A percentile compares a stretch with the other conserved stretches of the same genome.
Evolutionary conservation across 345 rosid species (phyloP).

Genomic region (Citrus sp.): DNA sequence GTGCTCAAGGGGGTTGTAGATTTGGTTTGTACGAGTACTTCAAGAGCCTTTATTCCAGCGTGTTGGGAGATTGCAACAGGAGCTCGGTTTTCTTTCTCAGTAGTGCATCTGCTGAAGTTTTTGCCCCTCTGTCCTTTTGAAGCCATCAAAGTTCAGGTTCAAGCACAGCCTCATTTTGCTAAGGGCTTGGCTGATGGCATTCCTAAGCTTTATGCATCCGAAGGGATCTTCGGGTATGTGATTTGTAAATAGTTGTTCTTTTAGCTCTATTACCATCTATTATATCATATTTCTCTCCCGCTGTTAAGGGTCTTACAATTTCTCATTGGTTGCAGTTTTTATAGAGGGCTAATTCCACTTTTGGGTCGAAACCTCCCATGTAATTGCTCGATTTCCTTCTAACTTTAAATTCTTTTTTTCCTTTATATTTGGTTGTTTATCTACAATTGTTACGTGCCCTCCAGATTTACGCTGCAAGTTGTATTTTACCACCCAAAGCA

Average conservation of each 20-base stretch:
- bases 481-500: not conserved
- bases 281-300: not conserved
- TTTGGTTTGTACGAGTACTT: conserved; percentile 57
- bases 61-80: conserved; percentile 36
- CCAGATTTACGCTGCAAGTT: not conserved
- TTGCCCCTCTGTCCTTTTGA: conserved; percentile 66
- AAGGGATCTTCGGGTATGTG: conserved; percentile 52
- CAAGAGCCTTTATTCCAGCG: conserved; percentile 49
- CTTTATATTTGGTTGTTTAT: not conserved
- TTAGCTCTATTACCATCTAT: not conserved
- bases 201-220: conserved; percentile 46
- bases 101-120: conserved; percentile 64
- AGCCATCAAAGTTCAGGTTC: conserved; percentile 57
- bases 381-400: conserved; percentile 24
- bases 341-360: conserved; percentile 46
- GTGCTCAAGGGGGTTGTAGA: conserved; percentile 64
- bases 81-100: conserved; percentile 57
- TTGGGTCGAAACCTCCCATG: conserved; percentile 52
- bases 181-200: conserved; percentile 60
- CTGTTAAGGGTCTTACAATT: not conserved
- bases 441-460: not conserved
- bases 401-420: not conserved
- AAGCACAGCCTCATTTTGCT: conserved; percentile 57
- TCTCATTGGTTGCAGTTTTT: conserved; percentile 37
- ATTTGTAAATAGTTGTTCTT: not conserved